Evolutionary conservation across 371 early-diverging fungal species (phyloP), one percentile per base, ranked within the genome.

Genomic region (Mucor irregularis): DNA sequence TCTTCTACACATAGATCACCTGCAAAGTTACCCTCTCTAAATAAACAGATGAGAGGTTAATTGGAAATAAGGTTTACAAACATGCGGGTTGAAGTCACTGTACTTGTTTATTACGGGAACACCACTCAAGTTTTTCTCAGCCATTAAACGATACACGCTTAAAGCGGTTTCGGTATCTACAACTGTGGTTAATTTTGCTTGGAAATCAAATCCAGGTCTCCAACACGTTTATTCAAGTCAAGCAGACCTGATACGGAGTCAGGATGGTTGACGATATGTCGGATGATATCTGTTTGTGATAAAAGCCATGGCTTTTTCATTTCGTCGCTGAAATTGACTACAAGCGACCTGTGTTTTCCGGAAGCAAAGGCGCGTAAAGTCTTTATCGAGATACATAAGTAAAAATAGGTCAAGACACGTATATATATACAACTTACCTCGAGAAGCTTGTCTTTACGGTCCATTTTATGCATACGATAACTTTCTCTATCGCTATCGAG

Each of bases 401-500:
- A 37, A 37, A 37, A 37, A 13, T n/a, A 39, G 8, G 19, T 21
- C 2, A 8, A 9, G 5, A 7, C 16, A 42, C 22, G n/a, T 26
- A 29, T n/a, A n/a, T 8, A 19, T 40, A 14, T 37, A 11, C 30
- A 7, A 10, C 44, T 61, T 66, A 71, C 80, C 49, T 67, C 70
- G 8, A 66, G 44, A 4, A 84, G 43, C 21, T 58, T 56, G 16
- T 81, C 84, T 24, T 71, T 62, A n/a, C 68, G 60, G 26, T 84
- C 79, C 3, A 72, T 56, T 50, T 77, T 71, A 49, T 74, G 70
- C 21, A 84, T 62, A 4, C 84, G 62, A 58, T 85, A 85, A 45
- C 81, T 79, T 59, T 85, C 85, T 55, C 75, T 73, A 22, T 81
- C 80, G 4, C 50, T 61, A 48, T 85, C 85, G 7, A 85, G 63